Evolutionary conservation across 2,329 filamentous ascomycete species (phyloP), one percentile per base, ranked within the genome.

Genomic region (Gyromitra esculenta): DNA sequence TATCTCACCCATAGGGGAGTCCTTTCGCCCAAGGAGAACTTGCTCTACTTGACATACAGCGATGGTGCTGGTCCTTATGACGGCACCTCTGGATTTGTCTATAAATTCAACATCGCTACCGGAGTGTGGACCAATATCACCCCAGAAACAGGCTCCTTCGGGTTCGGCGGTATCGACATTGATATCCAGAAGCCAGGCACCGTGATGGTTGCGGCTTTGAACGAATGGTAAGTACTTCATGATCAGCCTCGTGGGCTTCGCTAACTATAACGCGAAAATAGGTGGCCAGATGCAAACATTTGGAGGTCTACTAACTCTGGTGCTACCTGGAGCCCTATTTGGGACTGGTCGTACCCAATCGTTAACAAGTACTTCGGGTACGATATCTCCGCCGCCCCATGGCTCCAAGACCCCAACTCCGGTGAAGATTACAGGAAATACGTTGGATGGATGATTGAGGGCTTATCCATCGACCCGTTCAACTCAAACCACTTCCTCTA

Each of bases 401-500:
- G 87, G 87, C 85, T 88, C 68, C 83, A 86, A 79, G 84, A 85
- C 25, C 83, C 85, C n/a, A 87, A 86, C 70, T 81, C 87, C 15
- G 80, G 81, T 5, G 66, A 74, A 35, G 74, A 77, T 8, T 76
- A 67, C 35, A 84, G 83, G 13, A 87, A 88, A 82, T 84, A 84
- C 39, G 81, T 89, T 2, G 88, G 88, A 0, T 89, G 88, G 88
- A 89, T 89, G 88, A 87, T 89, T 7, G 88, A 89, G 79, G 83
- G 85, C 0, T 81, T 89, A 6, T 87, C 87, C 25, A 89, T 90
- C 64, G 84, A 89, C 79, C 88, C 88, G 0, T 84, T 86, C 35
- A 87, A 90, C 79, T 88, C 87, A 72, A 85, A 89, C 79, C 88
- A 89, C 81, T 89, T 87, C 87, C 82, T 89, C 0, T 90, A 89